Base-by-base conservation (phyloP, 306 rosid genomes). In the Boehmeria nivea region DNA sequence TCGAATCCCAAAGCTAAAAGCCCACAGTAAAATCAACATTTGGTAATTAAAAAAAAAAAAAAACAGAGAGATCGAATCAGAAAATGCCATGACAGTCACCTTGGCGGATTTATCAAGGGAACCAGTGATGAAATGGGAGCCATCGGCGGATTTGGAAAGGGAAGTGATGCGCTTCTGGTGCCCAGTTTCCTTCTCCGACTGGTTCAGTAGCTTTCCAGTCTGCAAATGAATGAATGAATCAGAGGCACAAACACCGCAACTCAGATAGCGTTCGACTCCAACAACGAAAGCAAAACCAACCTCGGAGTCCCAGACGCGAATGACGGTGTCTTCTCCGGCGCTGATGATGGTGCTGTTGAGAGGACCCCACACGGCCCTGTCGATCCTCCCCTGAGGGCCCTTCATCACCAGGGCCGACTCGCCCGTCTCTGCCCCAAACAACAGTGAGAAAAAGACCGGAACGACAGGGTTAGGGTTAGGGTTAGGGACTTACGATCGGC, bases 281-380 rank as follows among this genome's bases (percentile, higher is more conserved):
- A n/a, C 36, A 31, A 4, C 17, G 17, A 40, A 40, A 11, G n/a
- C n/a, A n/a, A 40, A 11, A 59, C 16, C 42, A 58, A 80, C 93
- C 96, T 91, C 98, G 52, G 96, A 59, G 70, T 91, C 98, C 98
- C 98, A 91, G 26, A 87, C 73, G 11, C 98, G 93, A 73, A 91
- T 11, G 1, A 84, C 51, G 2, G 93, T 69, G 60, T 91, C 98
- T 84, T 91, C 98, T 46, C 98, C 98, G 0, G 73, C 96, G 72
- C 96, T 91, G 27, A 91, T 76, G 49, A 91, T 84, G 38, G 95
- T 87, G 34, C 31, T 62, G 68, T 87, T 87, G 18, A 91, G 74
- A 1, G 96, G 95, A 15, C 98, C 98, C 98, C 98, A 91, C 47
- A 87, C 68, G 62, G 98, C 98, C 67, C 98, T 84, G 43, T 87